Evolutionary conservation across 331 rosid genomes (phyloP), one percentile per base, ranked within the genome.

Genomic region (Arachis monticola): DNA sequence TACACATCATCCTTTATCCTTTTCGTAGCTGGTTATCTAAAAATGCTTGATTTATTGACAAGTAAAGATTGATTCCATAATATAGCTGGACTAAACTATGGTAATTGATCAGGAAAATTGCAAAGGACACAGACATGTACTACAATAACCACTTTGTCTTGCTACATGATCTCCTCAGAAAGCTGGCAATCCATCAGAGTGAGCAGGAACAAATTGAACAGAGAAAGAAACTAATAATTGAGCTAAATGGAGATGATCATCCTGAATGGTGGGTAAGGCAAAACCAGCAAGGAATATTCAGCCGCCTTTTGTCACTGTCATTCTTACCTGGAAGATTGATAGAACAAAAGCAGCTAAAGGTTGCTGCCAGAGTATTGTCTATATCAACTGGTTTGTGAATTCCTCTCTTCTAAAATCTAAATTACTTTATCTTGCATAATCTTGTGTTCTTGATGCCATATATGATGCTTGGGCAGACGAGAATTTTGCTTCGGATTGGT

Each of bases 141-240:
- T 89, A 91, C 74, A 89, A 77, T 53, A 89, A 88, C 77, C 87
- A 82, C 84, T 84, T 86, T 45, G 80, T 84, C 50, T 67, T 78
- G 59, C 86, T 86, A 75, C 91, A 88, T 78, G 93, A 88, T 75
- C 77, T 88, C 47, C 89, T 91, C 10, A 85, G 96, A 69, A 92
- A 93, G 71, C 88, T 93, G 30, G 97, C 96, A 0, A 82, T 86
- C 71, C 81, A 73, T 69, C 73, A 65, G 75, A 69, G 87, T 66
- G 70, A 41, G 63, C 30, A 4, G 69, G 72, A 67, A 8, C 68
- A 84, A 9, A 62, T 82, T 22, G 83, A 77, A 75, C 62, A 69
- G 55, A 85, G 84, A 78, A 42, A 73, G 58, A 90, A 88, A 65
- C 65, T 88, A 84, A 75, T 79, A 63, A 57, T 92, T 55, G 86